Conservation (phyloP, 2,329 filamentous ascomycete genomes). For the Pseudogymnoascus sp. region DNA sequence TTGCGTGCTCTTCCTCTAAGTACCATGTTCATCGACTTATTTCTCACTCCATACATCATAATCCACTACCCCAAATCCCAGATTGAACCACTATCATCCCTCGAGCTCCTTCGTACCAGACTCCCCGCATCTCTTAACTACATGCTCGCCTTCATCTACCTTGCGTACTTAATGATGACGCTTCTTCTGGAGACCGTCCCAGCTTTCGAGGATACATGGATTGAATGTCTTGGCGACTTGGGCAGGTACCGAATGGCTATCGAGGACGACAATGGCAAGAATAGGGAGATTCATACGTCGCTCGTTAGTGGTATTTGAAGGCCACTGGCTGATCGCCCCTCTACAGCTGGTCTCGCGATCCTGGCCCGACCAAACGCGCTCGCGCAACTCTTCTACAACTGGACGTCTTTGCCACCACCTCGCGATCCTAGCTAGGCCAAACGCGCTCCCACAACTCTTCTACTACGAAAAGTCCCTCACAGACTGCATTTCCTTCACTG, state of each 20-base stretch:
- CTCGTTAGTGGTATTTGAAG: constrained; percentile 76
- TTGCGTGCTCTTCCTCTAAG: too few species aligned
- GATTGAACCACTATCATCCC: constrained; percentile 39
- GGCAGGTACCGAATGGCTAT: constrained; percentile 84
- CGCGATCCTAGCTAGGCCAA: constrained; percentile 66
- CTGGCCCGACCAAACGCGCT: constrained; percentile 60
- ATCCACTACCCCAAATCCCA: neutral
- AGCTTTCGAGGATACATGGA: constrained; percentile 81
- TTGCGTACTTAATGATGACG: constrained; percentile 89
- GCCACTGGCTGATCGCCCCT: constrained; percentile 73
- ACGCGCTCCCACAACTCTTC: constrained; percentile 61
- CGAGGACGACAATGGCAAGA: constrained; percentile 70
- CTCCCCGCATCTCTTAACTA: constrained; percentile 74
- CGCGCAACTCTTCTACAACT: constrained; percentile 57
- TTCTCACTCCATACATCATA: neutral
- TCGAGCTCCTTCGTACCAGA: constrained; percentile 68
- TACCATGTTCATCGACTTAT: too few species aligned
- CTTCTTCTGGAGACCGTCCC: constrained; percentile 80
- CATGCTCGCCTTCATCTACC: constrained; percentile 85
- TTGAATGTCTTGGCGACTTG: constrained; percentile 84
- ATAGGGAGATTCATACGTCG: constrained; percentile 67
- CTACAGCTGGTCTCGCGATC: constrained; percentile 72
- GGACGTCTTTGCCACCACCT: constrained; percentile 85
- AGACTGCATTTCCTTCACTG: constrained; percentile 59
- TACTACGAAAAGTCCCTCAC: constrained; percentile 65